Percentiles rank a stretch among this genome's conserved stretches.
These are phyloP conservation scores for Sorghum bicolor DNA, from an alignment of 176 grass and related monocot species.

Conservation along the genomic window Sorghum_bicolor_NCBIv3 NC_012879.2:58502501-58503000, in stretches of 20 bases:
- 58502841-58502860: background rate
- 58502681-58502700: constrained; percentile 27
- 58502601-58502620: background rate
- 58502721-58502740: constrained; percentile 39
- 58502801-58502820: background rate
- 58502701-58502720: constrained; percentile 40
- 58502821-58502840: background rate
- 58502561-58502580: constrained; percentile 11
- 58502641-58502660: background rate
- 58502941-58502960: constrained; percentile 79
- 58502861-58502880: too few species aligned
- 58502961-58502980: constrained; percentile 91
- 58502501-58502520: constrained; percentile 49
- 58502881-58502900: constrained; percentile 43
- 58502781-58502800: background rate
- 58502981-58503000: constrained; percentile 92
- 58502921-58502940: constrained; percentile 88
- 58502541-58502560: constrained; percentile 4
- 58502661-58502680: background rate
- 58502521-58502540: constrained; percentile 24
- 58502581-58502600: background rate
- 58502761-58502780: constrained; percentile 21
- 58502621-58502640: background rate
- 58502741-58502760: background rate
- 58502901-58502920: constrained; percentile 66